These are phyloP conservation scores for Sarcocystis neurona DNA, from an alignment of 169 alveolate genomes.

Conservation along the genomic window DNA sequence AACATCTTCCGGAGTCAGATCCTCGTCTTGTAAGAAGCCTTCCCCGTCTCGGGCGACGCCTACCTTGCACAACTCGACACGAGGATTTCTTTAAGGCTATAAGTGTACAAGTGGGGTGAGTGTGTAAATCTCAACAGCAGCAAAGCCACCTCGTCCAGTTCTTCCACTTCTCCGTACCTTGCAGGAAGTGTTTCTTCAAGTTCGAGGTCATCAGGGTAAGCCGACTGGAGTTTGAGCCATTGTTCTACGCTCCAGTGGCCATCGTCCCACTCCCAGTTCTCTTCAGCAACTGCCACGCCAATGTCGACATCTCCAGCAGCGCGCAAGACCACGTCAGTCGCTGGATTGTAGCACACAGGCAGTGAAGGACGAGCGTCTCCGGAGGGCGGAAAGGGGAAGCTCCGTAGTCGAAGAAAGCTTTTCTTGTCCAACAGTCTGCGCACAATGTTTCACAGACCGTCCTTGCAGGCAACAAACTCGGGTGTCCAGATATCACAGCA, in stretches of 20 bases:
- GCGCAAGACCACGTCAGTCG: conserved; percentile 81
- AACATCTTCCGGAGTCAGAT: too few relatives aligned
- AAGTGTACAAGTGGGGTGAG: too few relatives aligned
- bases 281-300: conserved; percentile 83
- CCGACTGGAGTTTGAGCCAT: conserved; percentile 83
- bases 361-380: too few relatives aligned
- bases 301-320: conserved; percentile 84
- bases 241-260: conserved; percentile 81
- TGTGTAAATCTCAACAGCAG: too few relatives aligned
- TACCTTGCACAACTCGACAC: too few relatives aligned
- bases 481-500: too few relatives aligned
- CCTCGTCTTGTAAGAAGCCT: too few relatives aligned
- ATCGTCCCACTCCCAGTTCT: conserved; percentile 83
- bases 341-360: conserved; percentile 69
- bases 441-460: background rate
- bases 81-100: too few relatives aligned
- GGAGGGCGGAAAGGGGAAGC: conserved; percentile 39
- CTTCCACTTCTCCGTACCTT: conserved; percentile 39
- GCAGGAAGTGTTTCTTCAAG: conserved; percentile 64
- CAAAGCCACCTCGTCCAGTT: background rate
- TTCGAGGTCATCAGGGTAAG: conserved; percentile 77
- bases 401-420: background rate
- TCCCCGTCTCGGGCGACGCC: too few relatives aligned
- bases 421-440: conserved; percentile 37
- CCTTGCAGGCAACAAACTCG: too few relatives aligned